Conservation (phyloP, 2,329 filamentous ascomycete species). For the Cytospora piceae region DNA sequence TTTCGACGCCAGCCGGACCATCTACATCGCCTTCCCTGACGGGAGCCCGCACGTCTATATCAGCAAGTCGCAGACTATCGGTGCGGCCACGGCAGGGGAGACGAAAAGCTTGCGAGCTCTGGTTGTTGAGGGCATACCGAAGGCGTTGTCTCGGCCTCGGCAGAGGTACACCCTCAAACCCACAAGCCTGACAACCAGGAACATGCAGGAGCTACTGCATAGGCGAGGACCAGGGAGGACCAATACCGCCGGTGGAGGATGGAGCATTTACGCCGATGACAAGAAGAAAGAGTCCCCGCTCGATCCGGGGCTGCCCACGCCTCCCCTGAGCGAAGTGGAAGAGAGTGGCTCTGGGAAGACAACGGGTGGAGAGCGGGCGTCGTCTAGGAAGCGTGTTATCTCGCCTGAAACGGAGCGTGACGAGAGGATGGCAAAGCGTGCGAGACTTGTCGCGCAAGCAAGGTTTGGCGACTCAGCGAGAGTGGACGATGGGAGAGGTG, state of each 20-base stretch:
- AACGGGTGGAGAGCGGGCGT: conserved; percentile 9
- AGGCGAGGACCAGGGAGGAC: conserved; percentile 70
- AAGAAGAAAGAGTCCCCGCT: conserved; percentile 57
- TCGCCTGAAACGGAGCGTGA: conserved; percentile 38
- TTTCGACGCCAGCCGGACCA: conserved; percentile 69
- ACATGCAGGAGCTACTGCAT: conserved; percentile 69
- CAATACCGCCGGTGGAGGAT: conserved; percentile 76
- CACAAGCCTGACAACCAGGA: conserved; percentile 72
- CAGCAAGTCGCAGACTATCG: conserved; percentile 53
- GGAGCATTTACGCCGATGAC: conserved; percentile 76
- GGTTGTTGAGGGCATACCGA: conserved; percentile 78
- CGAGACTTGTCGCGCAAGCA: conserved; percentile 64
- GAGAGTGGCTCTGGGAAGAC: conserved; percentile 33
- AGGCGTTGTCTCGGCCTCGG: conserved; percentile 76
- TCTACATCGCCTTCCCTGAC: conserved; percentile 83
- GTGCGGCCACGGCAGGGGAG: conserved; percentile 51
- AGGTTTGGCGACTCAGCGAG: conserved; percentile 70
- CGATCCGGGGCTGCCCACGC: conserved; percentile 53
- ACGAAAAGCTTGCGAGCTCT: conserved; percentile 68
- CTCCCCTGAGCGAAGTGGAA: conserved; percentile 48
- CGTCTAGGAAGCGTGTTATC: conserved; percentile 30
- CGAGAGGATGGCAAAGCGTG: conserved; percentile 56
- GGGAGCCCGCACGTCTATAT: conserved; percentile 76
- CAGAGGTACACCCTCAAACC: conserved; percentile 71
- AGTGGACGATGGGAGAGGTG: conserved; percentile 60